Base-by-base conservation (phyloP, 129 eudicot species). In the Erigeron canadensis region DNA sequence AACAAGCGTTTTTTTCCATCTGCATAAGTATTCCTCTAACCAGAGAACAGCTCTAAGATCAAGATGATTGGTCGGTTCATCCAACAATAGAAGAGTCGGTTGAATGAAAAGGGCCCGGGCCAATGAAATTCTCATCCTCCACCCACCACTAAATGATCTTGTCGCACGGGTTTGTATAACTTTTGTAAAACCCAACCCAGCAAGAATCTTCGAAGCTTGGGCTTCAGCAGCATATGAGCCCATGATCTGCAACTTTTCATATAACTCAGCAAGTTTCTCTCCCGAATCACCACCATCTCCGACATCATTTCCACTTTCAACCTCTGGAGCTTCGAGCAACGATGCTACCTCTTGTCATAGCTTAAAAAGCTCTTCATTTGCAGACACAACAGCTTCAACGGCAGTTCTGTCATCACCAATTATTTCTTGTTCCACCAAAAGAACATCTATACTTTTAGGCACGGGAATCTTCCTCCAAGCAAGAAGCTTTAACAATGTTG, bases 391-490 rank as follows among this genome's bases (percentile, higher is more conserved):
- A 44, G 70, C 70, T 42, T 65, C 70, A 43, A 65, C 39, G 19
- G 70, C 70, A 18, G 70, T 43, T 46, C 55, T 43, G 17, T 65
- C 70, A 42, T 65, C 70, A 44, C 70, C 70, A 65, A 65, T 34
- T 18, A 65, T 65, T 65, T 65, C 70, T 65, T 65, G 70, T 10
- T 65, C 70, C 10, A 65, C 70, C 54, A 65, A 65, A 18, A 65
- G 54, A 42, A 65, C 70, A 0, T 65, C 70, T 0, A 65, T 65
- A 8, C 43, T 65, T 65, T 65, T 65, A 43, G 70, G 70, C 38
- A 65, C 70, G 37, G 70, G 70, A 42, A 65, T 65, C 39, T 65
- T 65, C 54, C 70, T 65, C 70, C 70, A 65, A 18, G 70, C 70
- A 44, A 65, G 53, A 65, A 65, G 70, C 38, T 65, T 65, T 11